Conservation (phyloP, 495 filamentous ascomycete genomes). For the Penicillium cataractarum region DNA sequence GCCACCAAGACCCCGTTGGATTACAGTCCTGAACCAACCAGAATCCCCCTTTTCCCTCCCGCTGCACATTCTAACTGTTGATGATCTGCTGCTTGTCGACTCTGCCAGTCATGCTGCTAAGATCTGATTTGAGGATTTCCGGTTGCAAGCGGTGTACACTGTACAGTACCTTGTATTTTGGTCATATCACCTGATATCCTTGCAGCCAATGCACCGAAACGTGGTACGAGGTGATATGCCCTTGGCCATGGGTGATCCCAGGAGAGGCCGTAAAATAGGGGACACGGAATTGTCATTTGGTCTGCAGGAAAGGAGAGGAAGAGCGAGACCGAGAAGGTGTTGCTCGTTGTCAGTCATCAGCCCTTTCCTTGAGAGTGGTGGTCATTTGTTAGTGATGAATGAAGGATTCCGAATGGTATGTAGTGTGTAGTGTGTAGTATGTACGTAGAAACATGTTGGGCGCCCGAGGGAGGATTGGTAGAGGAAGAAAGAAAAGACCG, state of each 20-base stretch:
- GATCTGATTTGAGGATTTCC: not conserved
- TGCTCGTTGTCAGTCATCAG: not conserved
- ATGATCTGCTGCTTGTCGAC: not conserved
- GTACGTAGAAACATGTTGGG: not conserved
- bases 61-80: not conserved
- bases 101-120: not conserved
- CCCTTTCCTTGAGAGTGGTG: not conserved
- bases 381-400: not conserved
- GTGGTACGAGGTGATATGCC: conserved; percentile 36
- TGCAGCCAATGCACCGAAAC: conserved; percentile 33
- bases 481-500: not conserved
- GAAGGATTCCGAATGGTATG: not conserved
- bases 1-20: not conserved
- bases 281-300: conserved; percentile 19
- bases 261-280: not conserved
- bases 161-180: not conserved
- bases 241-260: conserved; percentile 26
- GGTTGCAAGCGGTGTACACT: conserved; percentile 9
- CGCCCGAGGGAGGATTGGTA: not conserved
- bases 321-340: too few species aligned
- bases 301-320: conserved; percentile 15
- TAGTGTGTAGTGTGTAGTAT: too few species aligned
- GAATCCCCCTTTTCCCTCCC: too few species aligned
- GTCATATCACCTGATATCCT: conserved; percentile 30
- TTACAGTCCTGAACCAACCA: conserved; percentile 9